phyloP scores from a whole-genome alignment of 2,329 filamentous ascomycete genomes.

The Tympanopsis confertula region DNA sequence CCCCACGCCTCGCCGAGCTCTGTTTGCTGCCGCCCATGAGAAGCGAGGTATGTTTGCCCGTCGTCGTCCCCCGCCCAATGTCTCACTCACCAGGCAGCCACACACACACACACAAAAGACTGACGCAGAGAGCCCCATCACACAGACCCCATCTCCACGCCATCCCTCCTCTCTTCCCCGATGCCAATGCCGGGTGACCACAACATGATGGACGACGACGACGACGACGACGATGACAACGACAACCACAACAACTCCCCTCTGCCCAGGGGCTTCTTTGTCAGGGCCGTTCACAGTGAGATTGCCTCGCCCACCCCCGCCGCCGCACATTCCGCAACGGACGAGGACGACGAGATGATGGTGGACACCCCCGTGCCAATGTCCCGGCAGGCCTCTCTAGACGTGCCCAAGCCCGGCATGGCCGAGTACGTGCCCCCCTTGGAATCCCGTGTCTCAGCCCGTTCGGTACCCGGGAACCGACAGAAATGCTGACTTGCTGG shows the following conservation, averaged over 20 bases:
- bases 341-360: constrained; percentile 31
- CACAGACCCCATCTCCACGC: constrained; percentile 68
- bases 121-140: constrained; percentile 1
- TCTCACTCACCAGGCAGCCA: neutral
- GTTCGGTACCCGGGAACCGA: too few relatives aligned
- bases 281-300: constrained; percentile 51
- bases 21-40: constrained; percentile 65
- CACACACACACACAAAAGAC: neutral
- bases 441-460: too few relatives aligned
- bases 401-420: constrained; percentile 33
- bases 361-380: constrained; percentile 43
- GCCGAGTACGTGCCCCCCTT: constrained; percentile 36
- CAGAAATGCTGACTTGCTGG: too few relatives aligned
- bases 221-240: too few relatives aligned
- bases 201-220: constrained; percentile 85
- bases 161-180: constrained; percentile 76
- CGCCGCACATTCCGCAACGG: constrained; percentile 26
- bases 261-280: too few relatives aligned
- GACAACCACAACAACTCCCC: too few relatives aligned
- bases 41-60: constrained; percentile 20
- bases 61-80: neutral
- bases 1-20: constrained; percentile 70
- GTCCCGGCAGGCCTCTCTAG: constrained; percentile 31
- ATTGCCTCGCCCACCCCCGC: constrained; percentile 63
- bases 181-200: constrained; percentile 45